Conservation (phyloP, 371 early-diverging fungal species). For the Rhizopus delemar region DNA sequence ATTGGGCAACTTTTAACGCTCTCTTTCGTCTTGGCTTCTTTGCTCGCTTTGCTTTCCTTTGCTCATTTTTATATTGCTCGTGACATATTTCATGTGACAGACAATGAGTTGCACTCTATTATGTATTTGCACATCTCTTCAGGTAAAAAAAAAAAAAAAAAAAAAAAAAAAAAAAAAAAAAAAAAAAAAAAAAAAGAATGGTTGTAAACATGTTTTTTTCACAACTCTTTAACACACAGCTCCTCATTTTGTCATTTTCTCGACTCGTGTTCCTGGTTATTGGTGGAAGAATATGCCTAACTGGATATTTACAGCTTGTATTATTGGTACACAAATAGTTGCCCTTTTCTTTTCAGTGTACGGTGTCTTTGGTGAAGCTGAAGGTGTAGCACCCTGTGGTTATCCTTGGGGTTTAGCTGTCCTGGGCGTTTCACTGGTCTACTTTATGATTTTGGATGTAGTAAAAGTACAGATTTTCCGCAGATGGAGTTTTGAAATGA, state of each 20-base stretch:
- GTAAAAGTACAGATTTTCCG: constrained; percentile 83
- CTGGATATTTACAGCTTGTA: constrained; percentile 74
- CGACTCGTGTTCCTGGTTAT: constrained; percentile 89
- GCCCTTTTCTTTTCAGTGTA: constrained; percentile 86
- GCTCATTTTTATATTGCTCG: constrained; percentile 79
- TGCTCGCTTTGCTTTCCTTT: constrained; percentile 78
- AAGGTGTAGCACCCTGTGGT: constrained; percentile 58
- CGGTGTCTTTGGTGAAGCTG: constrained; percentile 60
- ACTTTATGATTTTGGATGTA: constrained; percentile 81
- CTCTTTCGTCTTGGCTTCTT: constrained; percentile 71
- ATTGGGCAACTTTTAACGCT: constrained; percentile 85
- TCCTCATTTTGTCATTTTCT: constrained; percentile 96
- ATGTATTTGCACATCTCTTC: constrained; percentile 91
- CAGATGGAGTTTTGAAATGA: constrained; percentile 67
- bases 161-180: not conserved
- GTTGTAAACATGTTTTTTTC: too few relatives aligned
- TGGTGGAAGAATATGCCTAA: constrained; percentile 88
- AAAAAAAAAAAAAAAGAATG: too few relatives aligned
- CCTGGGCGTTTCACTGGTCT: constrained; percentile 68
- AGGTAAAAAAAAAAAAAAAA: constrained; percentile 24
- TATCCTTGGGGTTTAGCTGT: constrained; percentile 63
- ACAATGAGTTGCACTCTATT: constrained; percentile 68
- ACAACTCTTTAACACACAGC: constrained; percentile 29
- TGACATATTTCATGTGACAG: constrained; percentile 58
- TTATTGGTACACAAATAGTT: constrained; percentile 89